Percentiles rank a stretch among this genome's conserved stretches.
Evolutionary conservation across 169 alveolate genomes (phyloP).

Genomic region (Plasmodium gaboni): DNA sequence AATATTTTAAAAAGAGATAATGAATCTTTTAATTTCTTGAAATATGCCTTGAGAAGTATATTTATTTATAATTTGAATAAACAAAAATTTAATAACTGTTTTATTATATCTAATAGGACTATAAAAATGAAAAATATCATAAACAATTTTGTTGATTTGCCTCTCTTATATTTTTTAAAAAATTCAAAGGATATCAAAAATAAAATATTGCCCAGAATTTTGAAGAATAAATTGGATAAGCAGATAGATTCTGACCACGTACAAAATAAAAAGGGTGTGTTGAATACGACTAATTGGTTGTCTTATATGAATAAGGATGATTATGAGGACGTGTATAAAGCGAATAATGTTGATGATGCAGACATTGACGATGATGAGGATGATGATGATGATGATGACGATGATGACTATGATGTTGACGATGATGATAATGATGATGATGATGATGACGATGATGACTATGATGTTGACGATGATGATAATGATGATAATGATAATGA

Average conservation of each 20-base stretch:
- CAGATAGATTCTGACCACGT: not conserved
- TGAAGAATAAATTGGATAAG: not conserved
- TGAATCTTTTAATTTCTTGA: slow-evolving; percentile 65
- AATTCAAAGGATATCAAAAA: not conserved
- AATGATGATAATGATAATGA: not conserved
- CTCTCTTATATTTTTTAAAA: slow-evolving; percentile 25
- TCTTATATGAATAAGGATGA: not conserved
- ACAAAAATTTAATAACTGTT: slow-evolving; percentile 62
- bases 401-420: not conserved
- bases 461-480: not conserved
- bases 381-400: not conserved
- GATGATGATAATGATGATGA: not conserved
- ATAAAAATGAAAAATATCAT: slow-evolving; percentile 58
- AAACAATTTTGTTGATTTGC: slow-evolving; percentile 54
- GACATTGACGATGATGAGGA: not conserved
- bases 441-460: not conserved
- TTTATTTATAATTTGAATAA: slow-evolving; percentile 41
- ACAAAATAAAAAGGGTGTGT: not conserved
- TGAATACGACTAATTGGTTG: slow-evolving; percentile 3
- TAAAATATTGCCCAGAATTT: not conserved
- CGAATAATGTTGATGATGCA: not conserved
- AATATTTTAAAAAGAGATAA: slow-evolving; percentile 56
- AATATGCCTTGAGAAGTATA: slow-evolving; percentile 45
- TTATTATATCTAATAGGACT: slow-evolving; percentile 50
- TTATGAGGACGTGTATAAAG: not conserved